phyloP scores from a whole-genome alignment of 1,139 yeast genomes.

The Yarrowia galli region DNA sequence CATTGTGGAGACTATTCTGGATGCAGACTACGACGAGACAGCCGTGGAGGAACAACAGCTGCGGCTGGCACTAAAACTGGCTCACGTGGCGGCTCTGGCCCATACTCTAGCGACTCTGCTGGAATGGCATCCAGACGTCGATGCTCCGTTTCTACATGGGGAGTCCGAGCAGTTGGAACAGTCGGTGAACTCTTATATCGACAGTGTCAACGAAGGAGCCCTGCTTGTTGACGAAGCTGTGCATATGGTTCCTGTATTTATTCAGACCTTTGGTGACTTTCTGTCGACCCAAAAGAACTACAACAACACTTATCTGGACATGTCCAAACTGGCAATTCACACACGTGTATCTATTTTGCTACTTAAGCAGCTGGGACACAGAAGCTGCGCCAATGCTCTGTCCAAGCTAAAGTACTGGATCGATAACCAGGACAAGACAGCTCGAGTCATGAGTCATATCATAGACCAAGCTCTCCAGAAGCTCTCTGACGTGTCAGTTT shows the following conservation, averaged over 20 bases:
- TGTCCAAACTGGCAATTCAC: constrained; percentile 9
- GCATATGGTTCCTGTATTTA: constrained; percentile 14
- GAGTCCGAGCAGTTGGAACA: constrained; percentile 24
- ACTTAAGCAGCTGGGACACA: constrained; percentile 9
- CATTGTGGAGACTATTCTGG: constrained; percentile 11
- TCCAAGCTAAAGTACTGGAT: constrained; percentile 25
- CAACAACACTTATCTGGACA: constrained; percentile 7
- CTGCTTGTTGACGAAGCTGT: constrained; percentile 15
- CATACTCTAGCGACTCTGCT: constrained; percentile 17
- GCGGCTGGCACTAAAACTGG: background rate
- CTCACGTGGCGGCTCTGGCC: background rate
- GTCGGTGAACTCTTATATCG: constrained; percentile 17
- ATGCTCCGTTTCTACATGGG: constrained; percentile 18
- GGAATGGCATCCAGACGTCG: constrained; percentile 21
- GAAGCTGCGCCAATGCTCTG: constrained; percentile 17
- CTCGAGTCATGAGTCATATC: constrained; percentile 7
- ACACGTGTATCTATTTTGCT: constrained; percentile 5
- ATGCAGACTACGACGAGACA: constrained; percentile 9
- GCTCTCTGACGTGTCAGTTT: background rate
- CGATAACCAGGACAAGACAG: constrained; percentile 15
- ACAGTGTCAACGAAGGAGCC: constrained; percentile 13
- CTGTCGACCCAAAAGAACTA: background rate
- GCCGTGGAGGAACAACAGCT: constrained; percentile 22
- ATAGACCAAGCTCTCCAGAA: constrained; percentile 3
- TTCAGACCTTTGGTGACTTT: constrained; percentile 18